These are phyloP conservation scores for Pilaira anomala DNA, from an alignment of 192 early-diverging fungal genomes.

Conservation along the genomic window DNA sequence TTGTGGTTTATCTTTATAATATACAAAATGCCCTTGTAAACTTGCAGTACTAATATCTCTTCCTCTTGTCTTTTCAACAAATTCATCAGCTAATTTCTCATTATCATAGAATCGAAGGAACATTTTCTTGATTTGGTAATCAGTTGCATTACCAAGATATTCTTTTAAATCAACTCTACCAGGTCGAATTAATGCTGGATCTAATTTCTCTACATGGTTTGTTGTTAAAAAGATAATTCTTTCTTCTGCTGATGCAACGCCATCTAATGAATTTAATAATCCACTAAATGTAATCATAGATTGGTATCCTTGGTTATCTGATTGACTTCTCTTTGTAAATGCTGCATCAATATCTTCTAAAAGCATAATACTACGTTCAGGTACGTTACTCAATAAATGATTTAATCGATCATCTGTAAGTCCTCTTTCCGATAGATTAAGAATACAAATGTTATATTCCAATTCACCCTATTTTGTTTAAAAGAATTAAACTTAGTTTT, in stretches of 20 bases:
- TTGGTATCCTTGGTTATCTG: conserved; percentile 71
- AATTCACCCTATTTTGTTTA: conserved; percentile 52
- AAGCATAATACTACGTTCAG: conserved; percentile 75
- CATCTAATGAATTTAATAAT: conserved; percentile 85
- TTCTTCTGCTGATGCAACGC: conserved; percentile 82
- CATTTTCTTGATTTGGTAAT: conserved; percentile 66
- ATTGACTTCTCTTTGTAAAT: conserved; percentile 66
- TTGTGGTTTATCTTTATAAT: conserved; percentile 72
- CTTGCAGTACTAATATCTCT: conserved; percentile 75
- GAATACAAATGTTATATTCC: conserved; percentile 86
- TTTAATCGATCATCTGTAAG: conserved; percentile 83
- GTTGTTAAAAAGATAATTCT: conserved; percentile 92
- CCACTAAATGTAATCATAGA: conserved; percentile 87
- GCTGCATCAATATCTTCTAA: conserved; percentile 86
- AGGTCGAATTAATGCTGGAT: conserved; percentile 77
- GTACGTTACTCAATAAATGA: conserved; percentile 75
- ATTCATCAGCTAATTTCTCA: conserved; percentile 58
- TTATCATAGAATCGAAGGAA: conserved; percentile 78
- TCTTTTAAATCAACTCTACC: conserved; percentile 78
- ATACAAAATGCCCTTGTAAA: conserved; percentile 96
- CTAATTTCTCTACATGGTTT: conserved; percentile 76
- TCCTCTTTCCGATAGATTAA: conserved; percentile 79
- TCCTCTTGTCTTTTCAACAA: conserved; percentile 57
- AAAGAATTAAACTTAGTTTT: background rate
- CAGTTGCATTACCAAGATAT: conserved; percentile 69